Evolutionary conservation across 179 eudicot genomes (phyloP), one percentile per base, ranked within the genome.

Genomic region (Gypsophila paniculata): DNA sequence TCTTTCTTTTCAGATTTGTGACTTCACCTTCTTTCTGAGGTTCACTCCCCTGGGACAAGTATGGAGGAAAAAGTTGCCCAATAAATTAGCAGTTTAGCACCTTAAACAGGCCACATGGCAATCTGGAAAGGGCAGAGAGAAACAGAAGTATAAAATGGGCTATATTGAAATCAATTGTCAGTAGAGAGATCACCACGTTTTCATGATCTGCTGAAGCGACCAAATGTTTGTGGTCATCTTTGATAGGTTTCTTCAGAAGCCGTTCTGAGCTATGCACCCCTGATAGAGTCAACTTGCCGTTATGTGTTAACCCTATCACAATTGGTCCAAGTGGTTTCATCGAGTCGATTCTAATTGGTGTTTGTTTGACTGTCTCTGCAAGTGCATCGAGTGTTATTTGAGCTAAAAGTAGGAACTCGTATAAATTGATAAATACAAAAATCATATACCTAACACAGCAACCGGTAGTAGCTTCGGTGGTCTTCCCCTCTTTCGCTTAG

Each of bases 401-500:
- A 8, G 53, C 15, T 8, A 67, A 48, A 23, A 23, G 39, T 11
- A 9, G 19, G 22, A 14, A 2, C 60, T 15, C 23, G 12, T 22
- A 8, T 2, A 61, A 29, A 26, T 14, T 2, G 9, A 61, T 7
- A 4, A 61, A 29, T 34, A 38, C 23, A 52, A 70, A 13, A 49
- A 12, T 19, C 46, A 48, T 19, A 36, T 65, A 84, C 89, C 89
- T 75, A 59, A 18, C 4, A 53, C 55, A 8, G 42, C 68, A 65
- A 46, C 72, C 52, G 54, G 75, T 29, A n/a, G 75, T 29, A n/a
- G 69, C 75, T 62, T 82, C 2, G 67, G 75, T 14, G 88, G 85
- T 68, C 90, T 78, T 78, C 91, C 91, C 66, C 86, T 86, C 84
- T 62, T 85, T 39, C 76, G 65, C 11, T 42, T 42, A 39, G 25